Conservation (phyloP, 306 rosid genomes). For the Prunus fruticosa region DNA sequence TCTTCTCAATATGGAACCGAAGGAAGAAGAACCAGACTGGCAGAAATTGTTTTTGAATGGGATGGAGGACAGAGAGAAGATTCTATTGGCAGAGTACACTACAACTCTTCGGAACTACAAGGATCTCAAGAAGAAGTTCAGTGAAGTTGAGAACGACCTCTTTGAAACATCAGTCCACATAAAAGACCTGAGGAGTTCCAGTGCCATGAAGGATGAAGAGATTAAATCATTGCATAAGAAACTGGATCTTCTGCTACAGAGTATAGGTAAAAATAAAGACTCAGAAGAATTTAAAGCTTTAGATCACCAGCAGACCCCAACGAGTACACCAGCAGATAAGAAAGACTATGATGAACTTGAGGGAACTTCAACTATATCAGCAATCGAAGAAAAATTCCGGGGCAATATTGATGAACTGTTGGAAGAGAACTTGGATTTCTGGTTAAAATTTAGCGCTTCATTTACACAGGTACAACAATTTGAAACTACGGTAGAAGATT, state of each 20-base stretch:
- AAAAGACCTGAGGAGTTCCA: slow-evolving; percentile 56
- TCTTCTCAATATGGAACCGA: slow-evolving; percentile 23
- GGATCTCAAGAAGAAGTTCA: slow-evolving; percentile 69
- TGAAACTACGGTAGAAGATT: slow-evolving; percentile 59
- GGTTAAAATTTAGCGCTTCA: slow-evolving; percentile 78
- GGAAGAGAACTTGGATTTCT: slow-evolving; percentile 85
- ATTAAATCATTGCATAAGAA: slow-evolving; percentile 65
- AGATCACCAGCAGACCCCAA: slow-evolving; percentile 12
- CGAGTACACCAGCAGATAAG: neutral
- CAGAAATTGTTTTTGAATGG: slow-evolving; percentile 59
- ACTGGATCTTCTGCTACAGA: slow-evolving; percentile 54
- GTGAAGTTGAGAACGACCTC: slow-evolving; percentile 54
- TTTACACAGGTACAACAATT: slow-evolving; percentile 70
- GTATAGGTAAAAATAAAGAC: slow-evolving; percentile 45
- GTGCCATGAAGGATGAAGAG: slow-evolving; percentile 77
- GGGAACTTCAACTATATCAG: slow-evolving; percentile 38
- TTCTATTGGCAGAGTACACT: slow-evolving; percentile 72
- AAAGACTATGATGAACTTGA: slow-evolving; percentile 21
- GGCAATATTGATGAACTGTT: slow-evolving; percentile 67
- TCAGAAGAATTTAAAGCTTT: slow-evolving; percentile 24
- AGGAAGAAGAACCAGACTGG: slow-evolving; percentile 67
- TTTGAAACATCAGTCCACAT: slow-evolving; percentile 49
- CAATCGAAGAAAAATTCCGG: slow-evolving; percentile 67
- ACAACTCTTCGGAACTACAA: slow-evolving; percentile 75
- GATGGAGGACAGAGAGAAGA: slow-evolving; percentile 64